A percentile compares a stretch with the other conserved stretches of the same genome.
Conservation (phyloP, 1,139 yeast genomes). For the Geotrichum europaeum region DNA sequence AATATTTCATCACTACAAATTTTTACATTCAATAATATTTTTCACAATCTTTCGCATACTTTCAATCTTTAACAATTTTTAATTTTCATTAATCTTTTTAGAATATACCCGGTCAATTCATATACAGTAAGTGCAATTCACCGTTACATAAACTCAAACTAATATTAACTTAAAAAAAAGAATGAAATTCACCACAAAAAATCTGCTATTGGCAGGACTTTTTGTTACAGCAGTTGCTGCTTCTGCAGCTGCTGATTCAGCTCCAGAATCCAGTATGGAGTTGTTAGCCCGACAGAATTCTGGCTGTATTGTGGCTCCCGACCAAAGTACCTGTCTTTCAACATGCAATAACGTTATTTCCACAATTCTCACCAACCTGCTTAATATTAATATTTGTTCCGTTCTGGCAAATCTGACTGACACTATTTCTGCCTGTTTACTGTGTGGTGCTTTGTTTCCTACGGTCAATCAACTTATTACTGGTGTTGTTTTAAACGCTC, state of each 20-base stretch:
- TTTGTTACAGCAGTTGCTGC: background rate
- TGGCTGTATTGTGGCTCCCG: background rate
- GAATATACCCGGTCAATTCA: too few species aligned
- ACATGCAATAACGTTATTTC: background rate
- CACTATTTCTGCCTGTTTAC: slow-evolving; percentile 18
- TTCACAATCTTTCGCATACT: too few species aligned
- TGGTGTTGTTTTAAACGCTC: background rate
- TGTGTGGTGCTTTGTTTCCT: slow-evolving; percentile 9
- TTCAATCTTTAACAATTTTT: too few species aligned
- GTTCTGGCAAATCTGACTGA: slow-evolving; percentile 14
- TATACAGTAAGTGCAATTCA: too few species aligned
- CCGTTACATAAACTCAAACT: too few species aligned
- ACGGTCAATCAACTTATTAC: background rate
- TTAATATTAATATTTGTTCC: background rate
- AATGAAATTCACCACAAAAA: too few species aligned
- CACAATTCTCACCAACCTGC: background rate
- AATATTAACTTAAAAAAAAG: too few species aligned
- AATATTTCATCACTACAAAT: too few species aligned
- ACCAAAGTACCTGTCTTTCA: background rate
- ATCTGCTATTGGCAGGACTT: too few species aligned
- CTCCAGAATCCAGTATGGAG: background rate
- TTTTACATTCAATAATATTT: too few species aligned
- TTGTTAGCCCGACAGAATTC: background rate
- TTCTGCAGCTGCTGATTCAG: background rate
- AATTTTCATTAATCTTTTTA: too few species aligned